A percentile compares a stretch with the other conserved stretches of the same genome.
phyloP scores from a whole-genome alignment of 1,284 basidiomycete species.

The Irpex lacteus region DNA sequence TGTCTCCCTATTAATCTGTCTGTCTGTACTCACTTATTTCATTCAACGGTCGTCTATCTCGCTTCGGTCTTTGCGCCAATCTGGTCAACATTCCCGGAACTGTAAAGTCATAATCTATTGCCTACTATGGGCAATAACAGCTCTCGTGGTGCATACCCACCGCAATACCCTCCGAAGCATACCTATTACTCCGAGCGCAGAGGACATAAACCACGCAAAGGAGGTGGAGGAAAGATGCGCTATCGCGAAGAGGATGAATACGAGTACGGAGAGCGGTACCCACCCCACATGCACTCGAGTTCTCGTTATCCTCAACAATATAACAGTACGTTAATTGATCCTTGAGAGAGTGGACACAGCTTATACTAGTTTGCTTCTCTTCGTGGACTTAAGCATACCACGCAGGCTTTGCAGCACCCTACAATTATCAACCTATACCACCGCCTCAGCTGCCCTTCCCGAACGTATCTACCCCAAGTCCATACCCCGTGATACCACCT shows the following conservation, averaged over 20 bases:
- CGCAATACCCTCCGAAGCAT: slow-evolving; percentile 10
- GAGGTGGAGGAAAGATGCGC: neutral
- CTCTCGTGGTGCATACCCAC: slow-evolving; percentile 8
- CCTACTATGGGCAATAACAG: slow-evolving; percentile 8
- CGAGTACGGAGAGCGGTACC: slow-evolving; percentile 1
- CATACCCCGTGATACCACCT: slow-evolving; percentile 11
- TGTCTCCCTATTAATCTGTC: neutral
- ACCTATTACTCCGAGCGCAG: slow-evolving; percentile 10
- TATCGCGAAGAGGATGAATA: neutral
- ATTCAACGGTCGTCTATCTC: neutral
- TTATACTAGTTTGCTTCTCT: too few species aligned
- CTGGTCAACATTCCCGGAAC: too few species aligned
- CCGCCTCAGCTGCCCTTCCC: slow-evolving; percentile 1
- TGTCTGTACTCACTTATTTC: neutral
- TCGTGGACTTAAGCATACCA: neutral
- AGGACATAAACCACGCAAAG: slow-evolving; percentile 3
- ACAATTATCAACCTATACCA: neutral
- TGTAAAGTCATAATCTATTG: neutral
- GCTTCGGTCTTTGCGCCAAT: neutral
- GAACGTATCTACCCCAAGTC: neutral
- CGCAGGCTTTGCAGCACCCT: neutral
- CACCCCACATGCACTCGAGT: neutral
- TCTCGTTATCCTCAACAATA: slow-evolving; percentile 4
- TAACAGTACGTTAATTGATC: neutral
- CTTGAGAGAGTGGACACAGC: too few species aligned